Evolutionary conservation across 805 yeast species (phyloP), one percentile per base, ranked within the genome.

Genomic region (Nakazawaea pomicola): DNA sequence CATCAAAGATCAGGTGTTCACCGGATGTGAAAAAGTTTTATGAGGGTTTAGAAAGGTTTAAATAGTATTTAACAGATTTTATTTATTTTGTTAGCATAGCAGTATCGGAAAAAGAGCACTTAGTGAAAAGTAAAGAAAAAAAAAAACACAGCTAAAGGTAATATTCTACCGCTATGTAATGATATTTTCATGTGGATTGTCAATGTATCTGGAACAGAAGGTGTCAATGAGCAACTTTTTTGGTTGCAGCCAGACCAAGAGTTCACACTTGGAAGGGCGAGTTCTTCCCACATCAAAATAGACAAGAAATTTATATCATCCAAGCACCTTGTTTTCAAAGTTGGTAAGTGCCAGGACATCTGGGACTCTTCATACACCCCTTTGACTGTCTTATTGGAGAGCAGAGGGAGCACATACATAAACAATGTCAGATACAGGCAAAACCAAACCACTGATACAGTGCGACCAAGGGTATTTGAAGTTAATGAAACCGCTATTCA

Each of bases 21-120:
- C 67, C 67, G 1, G 78, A 71, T 43, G 95, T 84, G 8, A 71
- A 64, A 41, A 55, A 64, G 23, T 85, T 85, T 52, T 85, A 85
- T 55, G 54, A 65, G n/a, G 59, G 70, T 0, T 58, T 81, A 37
- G 61, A 63, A 29, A 51, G 43, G 20, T 34, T 38, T 6, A 10
- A 33, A 3, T 28, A 8, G 14, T 12, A 12, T 28, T 33, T n/a
- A n/a, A n/a, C n/a, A n/a, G n/a, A n/a, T n/a, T n/a, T n/a, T n/a
- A n/a, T n/a, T n/a, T n/a, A n/a, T n/a, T n/a, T n/a, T n/a, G n/a
- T n/a, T n/a, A n/a, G n/a, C n/a, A n/a, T n/a, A n/a, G n/a, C n/a
- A n/a, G n/a, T 29, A 7, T 29, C 14, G 28, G 6, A 24, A 3
- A 24, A 24, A 5, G n/a, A 11, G 6, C 3, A 24, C n/a, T 24